Evolutionary conservation across 2,329 filamentous ascomycete species (phyloP).

Genomic region (Aureobasidium sp.): DNA sequence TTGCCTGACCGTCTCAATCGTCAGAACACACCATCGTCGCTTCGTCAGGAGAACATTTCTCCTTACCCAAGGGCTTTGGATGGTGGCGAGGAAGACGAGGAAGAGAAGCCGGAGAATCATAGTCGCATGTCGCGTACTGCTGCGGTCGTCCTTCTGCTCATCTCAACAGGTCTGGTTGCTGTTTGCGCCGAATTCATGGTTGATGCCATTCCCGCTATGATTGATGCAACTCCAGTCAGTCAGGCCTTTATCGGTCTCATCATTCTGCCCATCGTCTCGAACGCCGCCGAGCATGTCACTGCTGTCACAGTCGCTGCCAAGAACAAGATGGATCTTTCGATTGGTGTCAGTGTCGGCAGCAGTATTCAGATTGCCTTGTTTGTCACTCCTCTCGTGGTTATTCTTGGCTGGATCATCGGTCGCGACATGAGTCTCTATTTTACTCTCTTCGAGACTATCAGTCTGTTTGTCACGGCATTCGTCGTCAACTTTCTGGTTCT

Average conservation of each 20-base stretch:
- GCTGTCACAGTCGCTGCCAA: constrained; percentile 73
- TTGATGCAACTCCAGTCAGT: constrained; percentile 51
- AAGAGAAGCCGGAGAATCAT: constrained; percentile 28
- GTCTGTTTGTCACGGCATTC: constrained; percentile 74
- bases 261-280: constrained; percentile 74
- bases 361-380: constrained; percentile 78
- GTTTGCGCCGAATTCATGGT: constrained; percentile 67
- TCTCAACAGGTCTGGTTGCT: constrained; percentile 53
- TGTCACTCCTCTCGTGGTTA: constrained; percentile 67
- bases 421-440: constrained; percentile 62
- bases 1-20: constrained; percentile 60
- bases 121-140: constrained; percentile 51
- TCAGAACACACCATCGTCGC: constrained; percentile 18
- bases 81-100: constrained; percentile 11
- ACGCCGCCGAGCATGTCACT: constrained; percentile 74
- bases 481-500: constrained; percentile 81
- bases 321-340: constrained; percentile 80
- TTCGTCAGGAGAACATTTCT: constrained; percentile 6
- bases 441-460: constrained; percentile 57
- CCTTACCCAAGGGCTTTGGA: not conserved
- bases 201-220: constrained; percentile 62
- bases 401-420: constrained; percentile 72
- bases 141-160: constrained; percentile 48
- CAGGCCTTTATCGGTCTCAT: constrained; percentile 75
- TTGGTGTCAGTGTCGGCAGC: constrained; percentile 71